Base-by-base conservation (phyloP, 2,329 filamentous ascomycete species). In the Botrytis fabae region DNA sequence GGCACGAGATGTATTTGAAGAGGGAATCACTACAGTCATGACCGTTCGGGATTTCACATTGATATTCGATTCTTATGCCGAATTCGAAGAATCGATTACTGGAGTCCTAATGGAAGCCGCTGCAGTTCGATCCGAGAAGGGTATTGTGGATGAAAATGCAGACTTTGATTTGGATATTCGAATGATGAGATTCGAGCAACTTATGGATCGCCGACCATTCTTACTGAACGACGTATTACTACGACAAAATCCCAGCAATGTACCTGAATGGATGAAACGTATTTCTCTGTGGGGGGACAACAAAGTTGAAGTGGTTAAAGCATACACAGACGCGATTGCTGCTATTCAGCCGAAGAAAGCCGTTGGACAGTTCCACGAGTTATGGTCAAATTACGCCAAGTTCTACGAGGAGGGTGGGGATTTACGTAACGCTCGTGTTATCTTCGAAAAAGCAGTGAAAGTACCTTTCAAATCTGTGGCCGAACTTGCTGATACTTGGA, bases 391-490 rank as follows among this genome's bases (percentile, higher is more conserved):
- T 80, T 99, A 98, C 81, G 96, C 95, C 76, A 98, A 97, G 80
- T 95, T 99, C 81, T 99, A 99, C 83, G 96, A 99, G 82, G 88
- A 89, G 46, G 94, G 93, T 3, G 93, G 92, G 8, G 95, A 98
- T 81, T 80, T 98, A 57, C 87, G 90, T 70, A 97, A 91, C 76
- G 95, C 96, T 54, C 89, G 96, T 46, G 87, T 97, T 75, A 98
- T 99, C 79, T 93, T 98, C 89, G 95, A 98, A 82, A 99, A 98
- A 83, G 95, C 95, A 22, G 93, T 97, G 80, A 98, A 98, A 81
- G 96, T 99, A 1, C 95, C 95, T 0, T 99, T 97, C 86, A 98
- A 97, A 80, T 97, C 95, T 0, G 95, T 99, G n/a, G 91, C 93
- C 44, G 96, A 99, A 82, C 87, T 99, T 73, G 96, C 96, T 32